Percentiles rank a stretch among this genome's conserved stretches.
These are phyloP conservation scores for Paracorniculantispora psalliotae DNA, from an alignment of 2,329 filamentous ascomycete species.

Conservation along the genomic window DNA sequence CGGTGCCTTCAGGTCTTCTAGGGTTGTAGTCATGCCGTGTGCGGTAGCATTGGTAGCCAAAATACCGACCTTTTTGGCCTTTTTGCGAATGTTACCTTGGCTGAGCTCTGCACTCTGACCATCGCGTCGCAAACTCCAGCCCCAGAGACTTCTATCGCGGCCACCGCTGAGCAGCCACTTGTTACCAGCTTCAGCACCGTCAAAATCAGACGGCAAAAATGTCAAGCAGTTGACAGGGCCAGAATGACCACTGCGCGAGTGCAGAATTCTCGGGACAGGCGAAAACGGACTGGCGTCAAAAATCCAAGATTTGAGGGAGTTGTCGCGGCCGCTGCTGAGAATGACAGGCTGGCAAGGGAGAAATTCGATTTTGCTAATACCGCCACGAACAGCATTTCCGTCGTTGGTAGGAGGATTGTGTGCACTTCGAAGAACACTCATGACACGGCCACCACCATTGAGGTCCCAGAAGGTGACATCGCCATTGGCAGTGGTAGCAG, in stretches of 20 bases:
- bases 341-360: constrained; percentile 84
- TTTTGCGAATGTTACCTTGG: constrained; percentile 82
- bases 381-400: constrained; percentile 58
- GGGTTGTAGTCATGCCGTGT: constrained; percentile 56
- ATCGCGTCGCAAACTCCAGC: constrained; percentile 89
- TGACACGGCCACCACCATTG: constrained; percentile 80
- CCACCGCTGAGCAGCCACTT: constrained; percentile 94
- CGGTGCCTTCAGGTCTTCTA: constrained; percentile 79
- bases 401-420: constrained; percentile 68
- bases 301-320: constrained; percentile 93
- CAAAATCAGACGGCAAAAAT: constrained; percentile 83
- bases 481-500: constrained; percentile 69
- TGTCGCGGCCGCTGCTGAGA: constrained; percentile 85
- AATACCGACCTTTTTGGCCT: constrained; percentile 82
- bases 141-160: constrained; percentile 88
- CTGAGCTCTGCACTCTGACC: constrained; percentile 91
- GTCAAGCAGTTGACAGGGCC: constrained; percentile 76
- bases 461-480: constrained; percentile 97
- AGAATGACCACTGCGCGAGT: constrained; percentile 83
- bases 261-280: constrained; percentile 76
- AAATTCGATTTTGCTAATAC: constrained; percentile 85
- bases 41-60: constrained; percentile 52
- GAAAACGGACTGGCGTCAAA: constrained; percentile 91
- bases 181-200: constrained; percentile 79
- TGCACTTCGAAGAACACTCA: constrained; percentile 80